Conservation (phyloP, 179 eudicot species). For the Silene coronaria region DNA sequence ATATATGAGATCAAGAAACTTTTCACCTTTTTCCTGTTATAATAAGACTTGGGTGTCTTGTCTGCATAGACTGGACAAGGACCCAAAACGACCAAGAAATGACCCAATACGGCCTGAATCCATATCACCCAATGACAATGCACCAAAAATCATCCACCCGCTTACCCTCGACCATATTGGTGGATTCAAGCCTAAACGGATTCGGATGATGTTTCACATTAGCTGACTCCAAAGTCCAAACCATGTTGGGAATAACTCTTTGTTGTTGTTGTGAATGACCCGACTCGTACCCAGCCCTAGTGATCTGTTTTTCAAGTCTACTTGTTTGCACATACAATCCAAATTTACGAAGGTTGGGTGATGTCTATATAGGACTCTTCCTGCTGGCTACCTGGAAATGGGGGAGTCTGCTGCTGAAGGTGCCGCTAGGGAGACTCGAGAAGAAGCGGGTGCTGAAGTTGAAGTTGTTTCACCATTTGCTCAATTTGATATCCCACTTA, state of each 20-base stretch:
- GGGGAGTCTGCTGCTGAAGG: conserved; percentile 98
- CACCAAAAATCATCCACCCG: not conserved
- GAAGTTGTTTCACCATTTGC: conserved; percentile 77
- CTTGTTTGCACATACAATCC: not conserved
- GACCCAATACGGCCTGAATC: not conserved
- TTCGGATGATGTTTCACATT: no score
- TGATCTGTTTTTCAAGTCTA: not conserved
- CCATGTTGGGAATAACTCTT: no score
- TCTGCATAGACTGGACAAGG: no score
- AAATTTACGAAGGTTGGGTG: conserved; percentile 9
- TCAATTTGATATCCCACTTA: conserved; percentile 90
- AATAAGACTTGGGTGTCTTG: no score
- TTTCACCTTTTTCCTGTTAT: no score
- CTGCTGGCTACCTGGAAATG: conserved; percentile 96
- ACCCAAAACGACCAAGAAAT: not conserved
- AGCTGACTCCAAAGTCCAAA: no score
- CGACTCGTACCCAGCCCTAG: not conserved
- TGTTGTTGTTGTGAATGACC: not conserved
- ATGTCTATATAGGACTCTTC: conserved; percentile 70
- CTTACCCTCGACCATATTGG: no score
- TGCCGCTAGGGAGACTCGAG: conserved; percentile 82
- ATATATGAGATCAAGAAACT: not conserved
- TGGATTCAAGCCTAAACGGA: no score
- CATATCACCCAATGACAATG: not conserved
- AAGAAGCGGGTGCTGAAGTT: conserved; percentile 91